Evolutionary conservation across 2,329 filamentous ascomycete genomes (phyloP), one percentile per base, ranked within the genome.

Genomic region (Clarireedia monteithiana): DNA sequence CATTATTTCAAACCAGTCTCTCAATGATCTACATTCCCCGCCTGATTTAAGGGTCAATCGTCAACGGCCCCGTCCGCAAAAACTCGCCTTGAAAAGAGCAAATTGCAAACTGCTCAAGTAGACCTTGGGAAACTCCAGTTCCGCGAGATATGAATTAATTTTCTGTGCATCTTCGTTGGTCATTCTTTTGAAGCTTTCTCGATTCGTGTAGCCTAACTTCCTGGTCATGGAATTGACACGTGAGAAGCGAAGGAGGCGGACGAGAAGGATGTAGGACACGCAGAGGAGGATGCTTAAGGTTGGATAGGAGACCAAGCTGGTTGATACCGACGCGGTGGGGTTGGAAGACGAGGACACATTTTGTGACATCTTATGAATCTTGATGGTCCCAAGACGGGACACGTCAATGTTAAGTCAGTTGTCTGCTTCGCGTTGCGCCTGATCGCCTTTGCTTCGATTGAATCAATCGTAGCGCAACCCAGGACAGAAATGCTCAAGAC

Each of bases 61-160:
- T 20, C 10, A 30, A 30, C 27, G 27, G 27, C 27, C 23, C 30
- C 27, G 49, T 23, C 2, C 9, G 14, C 23, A 27, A 42, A 17
- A 36, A 44, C 68, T 38, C 57, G 78, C 77, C 69, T 77, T 77
- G 66, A 84, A 82, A 5, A 85, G 71, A 1, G 81, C 80, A 65
- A 84, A 83, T 55, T 81, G 75, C 5, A 83, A 67, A 1, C 78
- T 72, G 50, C 76, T 80, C 12, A 72, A 65, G 53, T 71, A 75
- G 0, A 75, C 72, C 48, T 73, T 75, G 0, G 82, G 82, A 59
- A 85, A 85, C 61, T 85, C 82, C 3, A 77, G 68, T 50, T 76
- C 69, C 2, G 69, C 67, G 2, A 82, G 53, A 20, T 70, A 68
- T 50, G 67, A 70, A 39, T 77, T 70, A 48, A 84, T 81, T 42